Base-by-base conservation (phyloP, 768 basidiomycete species). In the Serendipita sp. region DNA sequence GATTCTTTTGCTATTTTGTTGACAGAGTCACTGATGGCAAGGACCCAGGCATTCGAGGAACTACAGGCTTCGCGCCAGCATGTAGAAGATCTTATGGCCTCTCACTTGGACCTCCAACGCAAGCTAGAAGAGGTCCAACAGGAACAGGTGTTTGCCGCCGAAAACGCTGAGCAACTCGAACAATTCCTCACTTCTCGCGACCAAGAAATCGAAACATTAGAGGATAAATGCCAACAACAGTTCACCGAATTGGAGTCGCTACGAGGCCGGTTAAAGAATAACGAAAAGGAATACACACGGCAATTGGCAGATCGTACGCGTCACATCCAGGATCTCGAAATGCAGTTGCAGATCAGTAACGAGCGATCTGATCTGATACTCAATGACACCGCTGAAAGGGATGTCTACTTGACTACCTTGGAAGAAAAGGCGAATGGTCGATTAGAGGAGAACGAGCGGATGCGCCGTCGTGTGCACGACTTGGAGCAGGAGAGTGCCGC, bases 401-500 rank as follows among this genome's bases (percentile, higher is more conserved):
- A 86, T 16, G 75, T 81, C 5, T 79, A 81, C 68, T 71, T 79
- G 45, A 76, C 73, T 47, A 75, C 77, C 13, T 75, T 78, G 58
- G 76, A 78, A 65, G 83, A 85, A 54, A 77, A 82, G 11, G 74
- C 83, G 11, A 71, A 67, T 15, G 75, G 75, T 3, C 73, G 86
- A 67, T 77, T 79, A 65, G 79, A 79, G 18, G 88, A 89, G 68
- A 73, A 84, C 5, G 83, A 85, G 65, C 75, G 78, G 13, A 72
- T 88, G 51, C 77, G 83, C 63, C 73, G 77, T 63, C 86, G 86
- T 65, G 76, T 89, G 16, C 86, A 86, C 65, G 79, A 80, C 15
- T 74, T 94, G 63, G 83, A 90, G 72, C 82, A 87, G 68, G 86
- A 89, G 70, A 92, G 88, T 70, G 88, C 92, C 10, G 84, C 85